Evolutionary conservation across 2,329 filamentous ascomycete genomes (phyloP), one percentile per base, ranked within the genome.

Genomic region (Fusarium keratoplasticum): DNA sequence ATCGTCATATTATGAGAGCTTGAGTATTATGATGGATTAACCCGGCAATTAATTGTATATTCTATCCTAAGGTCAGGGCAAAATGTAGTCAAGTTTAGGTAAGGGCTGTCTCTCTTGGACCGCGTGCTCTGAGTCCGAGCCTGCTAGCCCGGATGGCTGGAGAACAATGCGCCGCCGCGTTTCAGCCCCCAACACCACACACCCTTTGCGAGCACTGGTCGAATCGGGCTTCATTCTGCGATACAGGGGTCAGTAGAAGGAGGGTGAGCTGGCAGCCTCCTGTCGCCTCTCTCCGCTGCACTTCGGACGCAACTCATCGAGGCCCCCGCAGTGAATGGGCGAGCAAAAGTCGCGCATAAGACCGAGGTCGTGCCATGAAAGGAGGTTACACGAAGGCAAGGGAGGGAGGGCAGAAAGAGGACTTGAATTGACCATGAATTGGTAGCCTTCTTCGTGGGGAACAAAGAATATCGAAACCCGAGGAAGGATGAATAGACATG

Each of bases 331-430:
- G 42, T 62, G 36, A 40, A 57, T 59, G 63, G 58, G 57, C 29
- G 36, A 14, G 35, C 27, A 69, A 77, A 77, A 78, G 76, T 77
- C 76, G 74, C 76, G 74, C 76, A 77, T 73, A 55, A 71, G 70
- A 61, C 70, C 58, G 36, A 61, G 36, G 64, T 54, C 38, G 35
- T 57, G 66, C 52, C 60, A 54, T 58, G 63, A 29, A 31, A 58
- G 70, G 33, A 55, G 42, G 69, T 55, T 54, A 52, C 31, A 57
- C 47, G 33, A 69, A 47, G 33, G 65, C 35, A 71, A 71, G 60
- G 44, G 67, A 47, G 59, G 40, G 54, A 52, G 18, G 25, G 25
- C 25, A 29, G 47, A 29, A 52, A 14, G 11, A 20, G 11, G 27
- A n/a, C 10, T 52, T 31, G 47, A 29, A 65, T 64, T 65, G 63